phyloP scores from a whole-genome alignment of 495 filamentous ascomycete species.

The Elasticomyces elasticus region DNA sequence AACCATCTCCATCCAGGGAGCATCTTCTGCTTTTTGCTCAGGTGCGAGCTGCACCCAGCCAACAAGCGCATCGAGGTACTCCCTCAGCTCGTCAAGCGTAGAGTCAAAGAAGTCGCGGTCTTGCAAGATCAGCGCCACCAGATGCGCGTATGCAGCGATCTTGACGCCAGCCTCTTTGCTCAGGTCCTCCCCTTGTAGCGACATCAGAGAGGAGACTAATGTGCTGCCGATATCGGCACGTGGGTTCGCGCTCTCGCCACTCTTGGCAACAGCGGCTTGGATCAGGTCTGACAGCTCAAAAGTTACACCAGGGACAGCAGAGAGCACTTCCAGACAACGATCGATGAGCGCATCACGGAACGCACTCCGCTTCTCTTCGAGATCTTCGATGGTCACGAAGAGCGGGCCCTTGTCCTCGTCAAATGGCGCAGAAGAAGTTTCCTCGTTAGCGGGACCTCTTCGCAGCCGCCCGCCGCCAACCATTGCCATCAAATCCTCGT shows the following conservation, averaged over 20 bases:
- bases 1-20: conserved; percentile 87
- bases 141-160: conserved; percentile 85
- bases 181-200: conserved; percentile 65
- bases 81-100: conserved; percentile 63
- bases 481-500: conserved; percentile 9
- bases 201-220: conserved; percentile 78
- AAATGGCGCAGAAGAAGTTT: background rate
- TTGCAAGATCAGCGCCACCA: conserved; percentile 79
- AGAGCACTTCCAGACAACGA: conserved; percentile 79
- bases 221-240: conserved; percentile 70
- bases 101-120: conserved; percentile 70
- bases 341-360: conserved; percentile 74
- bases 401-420: conserved; percentile 7
- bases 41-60: conserved; percentile 69
- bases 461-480: conserved; percentile 5
- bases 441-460: too few relatives aligned
- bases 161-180: conserved; percentile 62
- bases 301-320: conserved; percentile 76
- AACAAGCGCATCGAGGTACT: conserved; percentile 65
- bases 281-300: conserved; percentile 88
- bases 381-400: conserved; percentile 62
- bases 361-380: conserved; percentile 64
- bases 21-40: conserved; percentile 57
- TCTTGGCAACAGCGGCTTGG: conserved; percentile 60
- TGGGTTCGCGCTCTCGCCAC: conserved; percentile 50